A percentile compares a stretch with the other conserved stretches of the same genome.
phyloP scores from a whole-genome alignment of 164 flowering plant species.

The Aristolochia californica region DNA sequence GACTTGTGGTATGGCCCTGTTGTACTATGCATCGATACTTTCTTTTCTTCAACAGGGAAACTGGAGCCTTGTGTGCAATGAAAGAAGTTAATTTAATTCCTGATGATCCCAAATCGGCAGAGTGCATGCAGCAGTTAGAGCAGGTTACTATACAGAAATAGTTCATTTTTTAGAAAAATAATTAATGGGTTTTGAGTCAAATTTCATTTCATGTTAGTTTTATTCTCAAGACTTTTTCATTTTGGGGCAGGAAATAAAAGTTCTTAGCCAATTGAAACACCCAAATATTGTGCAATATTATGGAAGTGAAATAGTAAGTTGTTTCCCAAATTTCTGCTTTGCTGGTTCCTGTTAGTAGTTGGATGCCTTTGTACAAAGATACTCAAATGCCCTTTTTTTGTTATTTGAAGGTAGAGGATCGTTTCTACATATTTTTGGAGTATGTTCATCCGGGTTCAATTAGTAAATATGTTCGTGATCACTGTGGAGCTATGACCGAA shows the following conservation, averaged over 20 bases:
- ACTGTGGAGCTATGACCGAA: constrained; percentile 85
- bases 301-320: constrained; percentile 90
- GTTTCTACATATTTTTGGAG: constrained; percentile 75
- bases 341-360: not conserved
- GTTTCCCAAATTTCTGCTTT: constrained; percentile 2
- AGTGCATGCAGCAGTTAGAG: constrained; percentile 69
- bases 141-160: constrained; percentile 38
- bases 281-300: constrained; percentile 94
- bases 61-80: constrained; percentile 97
- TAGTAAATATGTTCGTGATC: constrained; percentile 70
- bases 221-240: not conserved
- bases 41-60: constrained; percentile 38
- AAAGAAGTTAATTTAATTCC: constrained; percentile 80
- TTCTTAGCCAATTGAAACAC: constrained; percentile 82
- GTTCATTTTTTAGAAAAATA: not conserved
- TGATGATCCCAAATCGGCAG: constrained; percentile 81
- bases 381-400: not conserved
- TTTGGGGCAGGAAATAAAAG: constrained; percentile 70
- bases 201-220: not conserved
- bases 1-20: too few species aligned
- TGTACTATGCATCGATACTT: not conserved
- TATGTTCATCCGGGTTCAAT: constrained; percentile 94
- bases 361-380: not conserved
- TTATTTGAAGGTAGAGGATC: constrained; percentile 59
- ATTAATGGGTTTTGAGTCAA: not conserved